Evolutionary conservation across 1,284 basidiomycete genomes (phyloP).

Genomic region (Tilletia caries): DNA sequence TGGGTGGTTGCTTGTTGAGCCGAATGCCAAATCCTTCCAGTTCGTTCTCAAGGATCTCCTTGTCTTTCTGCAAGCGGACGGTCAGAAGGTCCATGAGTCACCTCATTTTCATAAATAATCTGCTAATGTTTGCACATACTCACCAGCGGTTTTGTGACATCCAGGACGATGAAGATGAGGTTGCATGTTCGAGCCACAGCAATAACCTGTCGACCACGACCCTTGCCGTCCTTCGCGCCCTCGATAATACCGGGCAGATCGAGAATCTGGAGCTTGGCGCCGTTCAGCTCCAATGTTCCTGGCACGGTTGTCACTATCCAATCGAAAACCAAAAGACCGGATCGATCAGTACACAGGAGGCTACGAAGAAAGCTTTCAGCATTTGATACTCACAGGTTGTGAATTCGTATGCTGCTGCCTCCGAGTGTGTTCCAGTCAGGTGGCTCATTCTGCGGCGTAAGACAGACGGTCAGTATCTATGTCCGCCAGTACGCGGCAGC

Average conservation of each 20-base stretch:
- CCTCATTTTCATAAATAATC: too few species aligned
- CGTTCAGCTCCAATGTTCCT: conserved; percentile 88
- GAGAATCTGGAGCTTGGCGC: conserved; percentile 74
- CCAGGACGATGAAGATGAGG: conserved; percentile 96
- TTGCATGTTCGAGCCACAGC: conserved; percentile 97
- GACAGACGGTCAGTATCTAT: conserved; percentile 13
- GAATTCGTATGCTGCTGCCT: conserved; percentile 98
- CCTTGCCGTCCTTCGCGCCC: conserved; percentile 95
- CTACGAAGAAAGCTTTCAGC: too few species aligned
- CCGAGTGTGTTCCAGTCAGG: conserved; percentile 93
- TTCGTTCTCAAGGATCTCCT: conserved; percentile 83
- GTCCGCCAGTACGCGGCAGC: not conserved
- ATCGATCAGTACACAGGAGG: not conserved
- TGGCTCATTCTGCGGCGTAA: conserved; percentile 75
- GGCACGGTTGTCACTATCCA: conserved; percentile 68
- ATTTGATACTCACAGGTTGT: conserved; percentile 61
- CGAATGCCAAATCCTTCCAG: conserved; percentile 95
- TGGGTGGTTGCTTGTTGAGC: conserved; percentile 90
- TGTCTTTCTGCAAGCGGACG: conserved; percentile 62
- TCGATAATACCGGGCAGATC: conserved; percentile 90
- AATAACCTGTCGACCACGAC: conserved; percentile 90
- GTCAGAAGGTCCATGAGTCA: not conserved
- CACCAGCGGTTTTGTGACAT: conserved; percentile 89
- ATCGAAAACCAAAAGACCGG: too few species aligned
- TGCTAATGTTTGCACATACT: not conserved